Percentiles rank a stretch among this genome's conserved stretches.
Conservation (phyloP, 192 early-diverging fungal species). For the Coemansia asiatica region DNA sequence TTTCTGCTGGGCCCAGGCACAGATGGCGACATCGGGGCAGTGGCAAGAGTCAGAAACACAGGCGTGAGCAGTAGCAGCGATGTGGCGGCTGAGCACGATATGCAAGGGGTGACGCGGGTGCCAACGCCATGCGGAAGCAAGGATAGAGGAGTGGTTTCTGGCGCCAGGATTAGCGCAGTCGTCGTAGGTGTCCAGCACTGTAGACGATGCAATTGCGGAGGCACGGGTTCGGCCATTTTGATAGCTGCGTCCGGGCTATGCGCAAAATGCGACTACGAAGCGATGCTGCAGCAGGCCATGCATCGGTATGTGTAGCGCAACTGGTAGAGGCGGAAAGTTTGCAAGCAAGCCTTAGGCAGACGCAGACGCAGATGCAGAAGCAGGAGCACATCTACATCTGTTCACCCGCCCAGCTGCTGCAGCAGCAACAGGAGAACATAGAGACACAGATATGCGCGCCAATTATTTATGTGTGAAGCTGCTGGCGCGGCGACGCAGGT, state of each 20-base stretch:
- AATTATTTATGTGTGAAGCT: background rate
- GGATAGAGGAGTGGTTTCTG: conserved; percentile 5
- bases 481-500: background rate
- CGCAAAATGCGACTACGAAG: conserved; percentile 29
- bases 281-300: conserved; percentile 34
- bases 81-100: conserved; percentile 8
- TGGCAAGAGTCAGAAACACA: background rate
- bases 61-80: background rate
- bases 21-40: conserved; percentile 1
- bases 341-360: background rate
- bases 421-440: too few species aligned
- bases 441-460: too few species aligned
- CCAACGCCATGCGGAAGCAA: conserved; percentile 9
- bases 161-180: background rate
- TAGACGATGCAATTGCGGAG: conserved; percentile 1
- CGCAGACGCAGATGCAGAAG: too few species aligned
- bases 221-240: conserved; percentile 5
- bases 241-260: conserved; percentile 14
- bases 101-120: conserved; percentile 12
- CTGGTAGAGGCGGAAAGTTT: background rate
- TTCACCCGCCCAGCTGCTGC: too few species aligned
- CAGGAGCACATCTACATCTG: too few species aligned
- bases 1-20: conserved; percentile 10
- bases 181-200: conserved; percentile 8
- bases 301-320: conserved; percentile 18